Conservation (phyloP, 2,329 filamentous ascomycete species). For the Colletotrichum lini region DNA sequence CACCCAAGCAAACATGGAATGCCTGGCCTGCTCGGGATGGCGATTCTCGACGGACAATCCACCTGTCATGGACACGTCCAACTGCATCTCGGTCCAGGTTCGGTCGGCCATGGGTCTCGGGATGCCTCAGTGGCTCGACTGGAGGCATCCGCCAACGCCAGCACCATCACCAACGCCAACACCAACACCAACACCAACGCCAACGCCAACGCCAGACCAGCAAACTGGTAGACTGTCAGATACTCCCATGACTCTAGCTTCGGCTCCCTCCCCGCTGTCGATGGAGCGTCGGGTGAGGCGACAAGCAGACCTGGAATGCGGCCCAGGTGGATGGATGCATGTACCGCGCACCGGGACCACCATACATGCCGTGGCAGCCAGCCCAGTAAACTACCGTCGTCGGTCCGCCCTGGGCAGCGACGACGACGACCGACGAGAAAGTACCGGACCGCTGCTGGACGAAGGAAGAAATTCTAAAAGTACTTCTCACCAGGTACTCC, state of each 20-base stretch:
- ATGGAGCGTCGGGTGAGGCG: constrained; percentile 33
- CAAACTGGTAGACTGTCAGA: background rate
- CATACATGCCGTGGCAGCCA: background rate
- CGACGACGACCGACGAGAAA: background rate
- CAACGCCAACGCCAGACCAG: constrained; percentile 18
- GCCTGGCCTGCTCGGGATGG: constrained; percentile 8
- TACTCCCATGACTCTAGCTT: background rate
- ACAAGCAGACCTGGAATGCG: constrained; percentile 30
- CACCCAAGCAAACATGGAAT: constrained; percentile 3
- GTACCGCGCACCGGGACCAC: constrained; percentile 27
- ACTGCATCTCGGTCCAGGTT: constrained; percentile 4
- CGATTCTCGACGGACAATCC: constrained; percentile 3
- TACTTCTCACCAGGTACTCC: background rate
- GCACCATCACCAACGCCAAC: background rate
- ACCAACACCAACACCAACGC: background rate
- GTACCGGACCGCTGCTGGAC: background rate
- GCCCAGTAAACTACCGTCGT: background rate
- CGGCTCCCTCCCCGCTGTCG: background rate
- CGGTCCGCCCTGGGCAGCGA: constrained; percentile 3
- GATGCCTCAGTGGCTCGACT: background rate
- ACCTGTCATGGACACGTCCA: constrained; percentile 12
- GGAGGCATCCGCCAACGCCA: constrained; percentile 13
- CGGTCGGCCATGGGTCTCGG: constrained; percentile 20
- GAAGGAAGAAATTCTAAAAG: background rate
- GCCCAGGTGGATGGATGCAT: constrained; percentile 38